A percentile compares a stretch with the other conserved stretches of the same genome.
Conservation (phyloP, 73 alveolate genomes). For the Paramecium primaurelia region DNA sequence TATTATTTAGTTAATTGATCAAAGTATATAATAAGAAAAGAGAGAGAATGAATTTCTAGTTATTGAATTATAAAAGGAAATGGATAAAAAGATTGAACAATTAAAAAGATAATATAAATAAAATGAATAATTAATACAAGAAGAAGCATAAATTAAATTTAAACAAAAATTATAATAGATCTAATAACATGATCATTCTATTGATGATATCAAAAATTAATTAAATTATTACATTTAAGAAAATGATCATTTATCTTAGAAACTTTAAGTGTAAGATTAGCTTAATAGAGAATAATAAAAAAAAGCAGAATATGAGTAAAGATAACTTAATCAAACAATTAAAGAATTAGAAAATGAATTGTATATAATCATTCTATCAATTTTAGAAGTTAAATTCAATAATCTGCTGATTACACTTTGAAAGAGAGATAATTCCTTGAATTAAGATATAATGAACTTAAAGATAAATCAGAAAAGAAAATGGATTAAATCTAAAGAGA, state of each 20-base stretch:
- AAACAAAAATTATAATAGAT: neutral
- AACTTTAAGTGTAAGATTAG: neutral
- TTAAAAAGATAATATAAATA: neutral
- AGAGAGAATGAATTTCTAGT: neutral
- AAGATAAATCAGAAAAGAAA: slow-evolving; percentile 15
- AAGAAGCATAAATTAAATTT: slow-evolving; percentile 1
- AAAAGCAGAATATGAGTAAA: neutral
- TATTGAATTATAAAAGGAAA: neutral
- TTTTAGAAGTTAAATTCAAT: neutral
- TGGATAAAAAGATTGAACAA: slow-evolving; percentile 3
- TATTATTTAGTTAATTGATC: neutral
- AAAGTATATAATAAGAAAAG: neutral
- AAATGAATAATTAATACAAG: slow-evolving; percentile 1
- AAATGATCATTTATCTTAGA: neutral
- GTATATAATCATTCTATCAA: neutral
- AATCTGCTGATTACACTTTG: slow-evolving; percentile 43
- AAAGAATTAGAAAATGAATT: slow-evolving; percentile 1
- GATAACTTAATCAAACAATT: neutral
- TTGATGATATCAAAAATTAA: neutral
- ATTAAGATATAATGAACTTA: neutral
- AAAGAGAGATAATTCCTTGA: slow-evolving; percentile 31
- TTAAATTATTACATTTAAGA: neutral
- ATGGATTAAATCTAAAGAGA: slow-evolving; percentile 1
- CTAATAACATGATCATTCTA: neutral
- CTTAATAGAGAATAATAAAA: neutral